Evolutionary conservation across 2,329 filamentous ascomycete genomes (phyloP).

Genomic region (Tolypocladium nubicola): DNA sequence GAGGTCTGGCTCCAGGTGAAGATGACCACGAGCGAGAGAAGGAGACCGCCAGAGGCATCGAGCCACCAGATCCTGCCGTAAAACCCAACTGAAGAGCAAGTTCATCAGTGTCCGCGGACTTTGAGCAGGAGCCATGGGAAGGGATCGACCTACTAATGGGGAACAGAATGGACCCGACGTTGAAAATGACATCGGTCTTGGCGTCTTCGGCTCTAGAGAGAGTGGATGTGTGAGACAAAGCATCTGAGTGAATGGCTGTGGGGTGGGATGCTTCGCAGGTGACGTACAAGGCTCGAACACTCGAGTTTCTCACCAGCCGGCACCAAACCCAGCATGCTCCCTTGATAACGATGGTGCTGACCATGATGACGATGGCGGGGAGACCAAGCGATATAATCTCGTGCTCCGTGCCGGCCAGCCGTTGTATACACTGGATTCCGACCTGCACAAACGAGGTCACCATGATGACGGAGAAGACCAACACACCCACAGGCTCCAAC

Average conservation of each 20-base stretch:
- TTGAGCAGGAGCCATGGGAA: background rate
- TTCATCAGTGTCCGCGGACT: background rate
- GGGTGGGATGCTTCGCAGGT: background rate
- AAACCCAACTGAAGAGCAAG: conserved; percentile 45
- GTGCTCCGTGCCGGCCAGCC: conserved; percentile 50
- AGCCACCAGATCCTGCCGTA: conserved; percentile 75
- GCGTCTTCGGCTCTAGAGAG: conserved; percentile 35
- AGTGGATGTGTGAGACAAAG: conserved; percentile 2
- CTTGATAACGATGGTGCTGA: conserved; percentile 71
- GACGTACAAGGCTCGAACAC: conserved; percentile 63
- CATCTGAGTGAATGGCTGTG: background rate
- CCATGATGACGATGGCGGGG: conserved; percentile 71
- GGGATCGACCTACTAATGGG: conserved; percentile 46
- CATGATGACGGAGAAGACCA: conserved; percentile 80
- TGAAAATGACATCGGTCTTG: conserved; percentile 77
- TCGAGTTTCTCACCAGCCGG: conserved; percentile 74
- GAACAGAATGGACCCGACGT: conserved; percentile 79
- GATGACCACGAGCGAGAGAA: conserved; percentile 72
- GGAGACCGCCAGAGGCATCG: conserved; percentile 65
- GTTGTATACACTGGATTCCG: conserved; percentile 56
- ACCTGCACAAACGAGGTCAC: conserved; percentile 77
- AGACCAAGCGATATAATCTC: conserved; percentile 61
- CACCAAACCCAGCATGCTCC: conserved; percentile 80
- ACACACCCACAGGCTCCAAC: conserved; percentile 68
- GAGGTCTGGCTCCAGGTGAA: conserved; percentile 69